Conservation (phyloP, 768 basidiomycete genomes). For the Boletus eberwhitei region DNA sequence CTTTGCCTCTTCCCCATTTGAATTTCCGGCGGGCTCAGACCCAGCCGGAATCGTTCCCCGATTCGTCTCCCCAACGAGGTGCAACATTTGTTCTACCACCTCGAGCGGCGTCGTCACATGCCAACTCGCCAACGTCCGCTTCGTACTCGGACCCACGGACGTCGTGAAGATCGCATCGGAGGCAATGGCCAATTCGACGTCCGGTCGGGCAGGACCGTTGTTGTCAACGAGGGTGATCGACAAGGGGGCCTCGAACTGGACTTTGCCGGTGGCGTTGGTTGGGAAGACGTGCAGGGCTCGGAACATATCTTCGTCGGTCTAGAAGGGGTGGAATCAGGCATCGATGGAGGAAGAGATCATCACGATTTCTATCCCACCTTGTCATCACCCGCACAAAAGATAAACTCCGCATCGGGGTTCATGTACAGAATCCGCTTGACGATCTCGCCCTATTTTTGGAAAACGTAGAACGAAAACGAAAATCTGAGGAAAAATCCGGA, state of each 20-base stretch:
- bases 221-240: conserved; percentile 40
- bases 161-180: conserved; percentile 84
- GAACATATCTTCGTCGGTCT: conserved; percentile 99
- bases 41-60: background rate
- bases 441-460: conserved; percentile 70
- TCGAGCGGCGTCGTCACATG: conserved; percentile 88
- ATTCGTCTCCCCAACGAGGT: conserved; percentile 45
- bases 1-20: too few relatives aligned
- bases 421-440: conserved; percentile 91
- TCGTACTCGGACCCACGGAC: conserved; percentile 86
- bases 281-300: conserved; percentile 72
- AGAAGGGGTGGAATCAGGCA: background rate
- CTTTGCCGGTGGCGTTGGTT: conserved; percentile 32
- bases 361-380: conserved; percentile 52
- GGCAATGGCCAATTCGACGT: conserved; percentile 59
- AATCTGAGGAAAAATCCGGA: background rate
- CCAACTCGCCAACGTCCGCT: conserved; percentile 89
- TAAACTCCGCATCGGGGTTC: conserved; percentile 91
- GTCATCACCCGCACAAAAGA: conserved; percentile 98
- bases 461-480: background rate
- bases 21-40: too few relatives aligned
- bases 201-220: conserved; percentile 30
- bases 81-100: conserved; percentile 76
- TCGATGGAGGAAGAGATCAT: background rate
- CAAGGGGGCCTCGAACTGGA: conserved; percentile 56